phyloP scores from a whole-genome alignment of 768 basidiomycete genomes.

The Tremella mesenterica region DNA sequence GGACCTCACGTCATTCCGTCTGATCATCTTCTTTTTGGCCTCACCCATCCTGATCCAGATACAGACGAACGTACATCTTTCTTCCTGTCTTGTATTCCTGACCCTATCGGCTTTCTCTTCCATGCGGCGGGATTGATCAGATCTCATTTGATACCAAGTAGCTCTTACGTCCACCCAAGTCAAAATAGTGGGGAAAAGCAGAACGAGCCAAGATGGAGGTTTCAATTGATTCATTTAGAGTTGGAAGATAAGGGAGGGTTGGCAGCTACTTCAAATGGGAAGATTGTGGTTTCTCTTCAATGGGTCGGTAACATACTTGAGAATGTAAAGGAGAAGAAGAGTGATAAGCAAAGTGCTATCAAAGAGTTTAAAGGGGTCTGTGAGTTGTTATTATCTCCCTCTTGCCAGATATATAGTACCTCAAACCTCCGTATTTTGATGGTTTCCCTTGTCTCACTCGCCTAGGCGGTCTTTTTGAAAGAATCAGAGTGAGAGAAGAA shows the following conservation, averaged over 20 bases:
- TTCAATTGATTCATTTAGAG: slow-evolving; percentile 17
- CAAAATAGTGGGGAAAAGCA: background rate
- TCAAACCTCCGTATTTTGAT: too few species aligned
- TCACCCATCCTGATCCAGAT: slow-evolving; percentile 16
- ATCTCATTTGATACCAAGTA: slow-evolving; percentile 4
- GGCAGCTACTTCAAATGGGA: slow-evolving; percentile 27
- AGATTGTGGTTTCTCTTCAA: slow-evolving; percentile 19
- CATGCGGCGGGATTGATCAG: slow-evolving; percentile 19
- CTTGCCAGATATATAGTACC: background rate
- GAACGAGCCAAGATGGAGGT: slow-evolving; percentile 16
- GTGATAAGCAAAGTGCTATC: slow-evolving; percentile 9
- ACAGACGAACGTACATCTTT: slow-evolving; percentile 11
- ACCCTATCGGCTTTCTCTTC: slow-evolving; percentile 27
- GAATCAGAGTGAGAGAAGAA: too few species aligned
- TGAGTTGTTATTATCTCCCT: slow-evolving; percentile 8
- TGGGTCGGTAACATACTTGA: slow-evolving; percentile 25
- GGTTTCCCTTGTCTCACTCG: too few species aligned
- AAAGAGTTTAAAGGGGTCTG: slow-evolving; percentile 37
- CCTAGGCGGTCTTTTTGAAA: too few species aligned
- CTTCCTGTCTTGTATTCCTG: slow-evolving; percentile 29
- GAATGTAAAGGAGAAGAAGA: slow-evolving; percentile 11
- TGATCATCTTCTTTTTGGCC: slow-evolving; percentile 9
- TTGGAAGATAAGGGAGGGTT: slow-evolving; percentile 28
- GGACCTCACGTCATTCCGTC: too few species aligned
- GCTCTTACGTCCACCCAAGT: background rate